These are phyloP conservation scores for Crithidia fasciculata DNA, from an alignment of 208 protist species.

Conservation along the genomic window DNA sequence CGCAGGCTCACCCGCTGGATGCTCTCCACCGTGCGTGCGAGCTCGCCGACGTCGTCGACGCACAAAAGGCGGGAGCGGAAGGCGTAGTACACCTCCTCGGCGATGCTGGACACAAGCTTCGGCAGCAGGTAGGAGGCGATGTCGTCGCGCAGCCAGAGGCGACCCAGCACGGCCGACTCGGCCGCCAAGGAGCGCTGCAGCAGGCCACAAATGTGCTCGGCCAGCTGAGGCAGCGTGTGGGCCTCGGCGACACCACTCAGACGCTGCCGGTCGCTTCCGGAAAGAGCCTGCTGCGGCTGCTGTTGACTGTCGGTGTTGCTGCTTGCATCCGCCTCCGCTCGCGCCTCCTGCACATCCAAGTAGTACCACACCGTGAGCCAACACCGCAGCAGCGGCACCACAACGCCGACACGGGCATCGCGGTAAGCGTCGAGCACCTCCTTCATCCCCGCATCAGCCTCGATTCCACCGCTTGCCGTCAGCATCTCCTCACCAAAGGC, in stretches of 20 bases:
- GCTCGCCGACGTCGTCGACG: conserved; percentile 76
- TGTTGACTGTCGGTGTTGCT: not conserved
- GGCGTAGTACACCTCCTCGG: conserved; percentile 77
- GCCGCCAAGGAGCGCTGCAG: conserved; percentile 59
- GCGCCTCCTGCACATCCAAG: conserved; percentile 26
- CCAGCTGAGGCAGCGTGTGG: conserved; percentile 57
- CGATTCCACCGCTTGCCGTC: conserved; percentile 24
- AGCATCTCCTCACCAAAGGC: conserved; percentile 46
- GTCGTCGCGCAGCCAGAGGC: conserved; percentile 83
- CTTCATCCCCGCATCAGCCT: conserved; percentile 44
- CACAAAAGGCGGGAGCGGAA: conserved; percentile 84
- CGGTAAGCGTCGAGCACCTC: conserved; percentile 74
- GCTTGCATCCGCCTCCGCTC: conserved; percentile 15
- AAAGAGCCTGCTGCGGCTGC: not conserved
- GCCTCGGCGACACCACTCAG: conserved; percentile 24
- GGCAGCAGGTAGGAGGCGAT: conserved; percentile 58
- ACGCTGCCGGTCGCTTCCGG: not conserved
- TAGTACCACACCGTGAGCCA: conserved; percentile 62
- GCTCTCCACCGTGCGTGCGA: conserved; percentile 68
- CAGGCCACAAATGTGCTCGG: conserved; percentile 54
- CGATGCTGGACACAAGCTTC: conserved; percentile 58
- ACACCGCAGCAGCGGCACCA: conserved; percentile 68
- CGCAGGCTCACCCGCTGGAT: conserved; percentile 63
- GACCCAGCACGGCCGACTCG: conserved; percentile 64
- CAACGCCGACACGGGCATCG: conserved; percentile 60